Evolutionary conservation across 257 asterid genomes (phyloP), one percentile per base, ranked within the genome.

Genomic region (Nicotiana tomentosiformis): DNA sequence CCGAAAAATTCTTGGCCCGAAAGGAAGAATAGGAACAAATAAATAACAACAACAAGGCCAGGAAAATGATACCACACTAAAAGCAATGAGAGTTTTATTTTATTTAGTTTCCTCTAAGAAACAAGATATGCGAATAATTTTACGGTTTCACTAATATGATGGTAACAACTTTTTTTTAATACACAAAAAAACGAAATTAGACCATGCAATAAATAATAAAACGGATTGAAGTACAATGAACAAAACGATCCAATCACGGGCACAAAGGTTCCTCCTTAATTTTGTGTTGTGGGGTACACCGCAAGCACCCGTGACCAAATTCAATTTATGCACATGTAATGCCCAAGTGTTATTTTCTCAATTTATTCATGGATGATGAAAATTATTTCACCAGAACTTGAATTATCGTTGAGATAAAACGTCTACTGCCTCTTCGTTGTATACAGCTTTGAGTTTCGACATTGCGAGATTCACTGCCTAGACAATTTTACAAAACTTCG

Each of bases 301-400:
- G 80, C 84, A 67, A 18, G 66, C 79, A 46, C 80, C 84, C 84
- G 80, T 82, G 84, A 82, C 70, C 30, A 70, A 67, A 82, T 82
- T 82, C 69, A 68, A 81, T 68, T 53, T 49, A 1, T 23, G 30
- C 78, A 17, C 77, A 35, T 35, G 16, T 35, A 8, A 35, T 35
- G 16, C 53, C 77, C 76, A 0, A 7, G 3, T 76, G 46, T 51
- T 51, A 76, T 26, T 51, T 53, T 14, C 18, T 53, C 14, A 14
- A 53, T 53, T 53, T 53, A 53, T 53, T 53, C 14, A 12, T 53
- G 17, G 6, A 53, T 53, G 4, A 5, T 14, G 7, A 56, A 55
- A 56, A 56, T 16, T 5, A 56, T 15, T 55, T 55, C 60, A 55
- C 2, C 1, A 55, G 3, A 43, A 43, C 51, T 43, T 43, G 12